phyloP scores from a whole-genome alignment of 2,329 filamentous ascomycete genomes.

The Fusarium sp. region DNA sequence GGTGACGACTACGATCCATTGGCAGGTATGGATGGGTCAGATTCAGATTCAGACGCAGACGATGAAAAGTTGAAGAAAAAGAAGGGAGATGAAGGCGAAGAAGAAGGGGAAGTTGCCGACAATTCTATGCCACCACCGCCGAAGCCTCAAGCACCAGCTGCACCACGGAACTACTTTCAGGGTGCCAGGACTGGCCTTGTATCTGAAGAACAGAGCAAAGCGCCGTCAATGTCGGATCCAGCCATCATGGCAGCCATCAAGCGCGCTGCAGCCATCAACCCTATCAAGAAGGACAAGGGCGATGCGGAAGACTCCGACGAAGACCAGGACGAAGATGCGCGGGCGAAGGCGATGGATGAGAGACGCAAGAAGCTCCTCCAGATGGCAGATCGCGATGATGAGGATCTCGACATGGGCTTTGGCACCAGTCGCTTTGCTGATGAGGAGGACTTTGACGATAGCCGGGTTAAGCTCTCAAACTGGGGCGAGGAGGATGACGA shows the following conservation, averaged over 20 bases:
- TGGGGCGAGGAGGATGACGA: slow-evolving; percentile 69
- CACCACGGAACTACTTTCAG: slow-evolving; percentile 71
- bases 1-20: slow-evolving; percentile 76
- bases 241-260: slow-evolving; percentile 86
- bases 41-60: slow-evolving; percentile 58
- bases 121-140: slow-evolving; percentile 60
- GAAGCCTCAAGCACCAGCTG: slow-evolving; percentile 50
- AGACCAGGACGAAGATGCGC: slow-evolving; percentile 53
- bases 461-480: slow-evolving; percentile 73
- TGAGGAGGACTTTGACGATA: slow-evolving; percentile 81
- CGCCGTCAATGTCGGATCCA: slow-evolving; percentile 75
- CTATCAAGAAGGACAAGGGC: slow-evolving; percentile 52
- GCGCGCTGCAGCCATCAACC: slow-evolving; percentile 77
- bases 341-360: slow-evolving; percentile 68
- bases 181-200: slow-evolving; percentile 66
- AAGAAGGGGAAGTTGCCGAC: slow-evolving; percentile 35
- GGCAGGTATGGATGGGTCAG: slow-evolving; percentile 63
- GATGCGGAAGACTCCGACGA: slow-evolving; percentile 41
- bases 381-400: slow-evolving; percentile 80
- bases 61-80: slow-evolving; percentile 46
- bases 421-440: slow-evolving; percentile 89
- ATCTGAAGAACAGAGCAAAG: slow-evolving; percentile 61
- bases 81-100: slow-evolving; percentile 30
- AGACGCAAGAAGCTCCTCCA: slow-evolving; percentile 80
- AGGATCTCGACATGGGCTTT: slow-evolving; percentile 95